Percentiles rank a stretch among this genome's conserved stretches.
Conservation (phyloP, 2,329 filamentous ascomycete species). For the Pochonia chlamydosporia region DNA sequence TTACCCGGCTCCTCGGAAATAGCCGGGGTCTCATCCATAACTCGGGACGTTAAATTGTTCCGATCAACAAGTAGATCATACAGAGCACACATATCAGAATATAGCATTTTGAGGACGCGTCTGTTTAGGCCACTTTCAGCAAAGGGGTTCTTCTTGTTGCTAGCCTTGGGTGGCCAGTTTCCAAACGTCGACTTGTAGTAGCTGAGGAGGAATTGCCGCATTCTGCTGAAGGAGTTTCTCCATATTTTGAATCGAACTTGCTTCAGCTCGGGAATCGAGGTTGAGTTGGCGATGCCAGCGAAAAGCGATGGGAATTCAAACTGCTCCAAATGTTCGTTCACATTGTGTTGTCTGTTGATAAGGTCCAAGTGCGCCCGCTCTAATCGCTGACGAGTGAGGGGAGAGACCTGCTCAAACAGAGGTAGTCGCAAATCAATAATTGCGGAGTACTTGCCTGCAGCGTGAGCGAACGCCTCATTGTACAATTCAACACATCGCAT, state of each 20-base stretch:
- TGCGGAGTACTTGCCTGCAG: conserved; percentile 77
- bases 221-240: conserved; percentile 67
- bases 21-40: conserved; percentile 59
- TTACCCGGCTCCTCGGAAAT: conserved; percentile 52
- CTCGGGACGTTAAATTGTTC: conserved; percentile 68
- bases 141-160: conserved; percentile 85
- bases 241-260: conserved; percentile 78
- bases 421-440: conserved; percentile 61
- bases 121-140: conserved; percentile 83
- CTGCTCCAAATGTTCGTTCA: conserved; percentile 69
- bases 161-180: conserved; percentile 86
- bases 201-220: conserved; percentile 65
- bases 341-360: conserved; percentile 61
- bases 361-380: conserved; percentile 79
- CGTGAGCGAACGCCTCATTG: conserved; percentile 87
- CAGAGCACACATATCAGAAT: conserved; percentile 76
- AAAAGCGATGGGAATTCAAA: conserved; percentile 93
- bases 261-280: conserved; percentile 69
- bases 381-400: conserved; percentile 69
- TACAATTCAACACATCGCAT: conserved; percentile 80
- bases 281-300: conserved; percentile 80
- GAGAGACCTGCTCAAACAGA: conserved; percentile 64
- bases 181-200: conserved; percentile 58
- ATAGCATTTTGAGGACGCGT: conserved; percentile 72
- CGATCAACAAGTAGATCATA: conserved; percentile 89